Evolutionary conservation across 2,329 filamentous ascomycete genomes (phyloP), one percentile per base, ranked within the genome.

Genomic region (Metarhizium robertsii): DNA sequence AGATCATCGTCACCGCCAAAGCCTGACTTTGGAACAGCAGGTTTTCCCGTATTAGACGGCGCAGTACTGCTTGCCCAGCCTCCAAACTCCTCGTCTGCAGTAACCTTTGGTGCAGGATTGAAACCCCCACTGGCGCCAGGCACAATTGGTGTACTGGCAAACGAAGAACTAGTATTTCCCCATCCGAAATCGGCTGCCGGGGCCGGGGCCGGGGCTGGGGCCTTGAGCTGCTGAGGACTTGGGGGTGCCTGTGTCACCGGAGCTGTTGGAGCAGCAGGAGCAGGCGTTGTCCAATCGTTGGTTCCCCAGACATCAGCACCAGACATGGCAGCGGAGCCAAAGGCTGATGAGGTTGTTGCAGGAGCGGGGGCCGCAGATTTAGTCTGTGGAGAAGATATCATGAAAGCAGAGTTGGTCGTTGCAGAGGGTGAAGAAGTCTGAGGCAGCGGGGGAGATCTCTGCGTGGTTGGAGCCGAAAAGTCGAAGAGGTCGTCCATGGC

Each of bases 21-120:
- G 14, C 81, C 81, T 38, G 85, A 75, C 71, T 87, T 81, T 51
- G 78, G 72, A 14, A 70, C 65, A 32, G 71, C 66, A 29, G 70
- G 70, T 51, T 69, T 69, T 47, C 67, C 68, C 20, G 74, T 65
- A 36, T 71, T 67, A 1, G 71, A 67, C 8, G 76, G 73, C 42
- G 76, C 63, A 62, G 80, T 65, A 80, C 86, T 74, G 78, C 90
- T 95, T 50, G 89, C 85, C 92, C 92, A 97, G 13, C 92, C 92
- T 20, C 92, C 92, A 74, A 96, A 97, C 67, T 97, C 92, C 70
- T 97, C 92, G 64, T 97, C 92, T 0, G 89, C 87, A 40, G 88
- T 80, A 2, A 96, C 88, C 64, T 87, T 86, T 29, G 89, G 84
- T 45, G 76, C 73, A 54, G 75, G 67, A 53, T 76, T 80, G 70